Base-by-base conservation (phyloP, 1,139 yeast genomes). In the Scheffersomyces parashehatae region DNA sequence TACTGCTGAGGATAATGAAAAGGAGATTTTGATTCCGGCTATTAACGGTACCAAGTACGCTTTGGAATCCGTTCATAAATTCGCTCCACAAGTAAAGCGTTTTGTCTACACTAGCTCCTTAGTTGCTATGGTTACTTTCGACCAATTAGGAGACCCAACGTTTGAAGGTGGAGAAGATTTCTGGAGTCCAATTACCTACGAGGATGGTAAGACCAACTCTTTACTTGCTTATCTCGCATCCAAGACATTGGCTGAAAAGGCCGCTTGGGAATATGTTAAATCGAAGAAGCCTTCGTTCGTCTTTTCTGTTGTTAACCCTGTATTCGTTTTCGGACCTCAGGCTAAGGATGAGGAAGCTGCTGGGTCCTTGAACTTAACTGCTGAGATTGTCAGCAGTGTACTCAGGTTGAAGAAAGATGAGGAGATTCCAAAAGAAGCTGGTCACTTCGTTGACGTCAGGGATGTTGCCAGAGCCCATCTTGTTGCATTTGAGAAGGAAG, bases 81-180 rank as follows among this genome's bases (percentile, higher is more conserved):
- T 61, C 49, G 83, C 77, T 4, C 75, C 78, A 12, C 72, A 73
- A 37, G 77, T 81, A 37, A 72, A 67, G 41, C 67, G 70, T 15
- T 75, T 81, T 32, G 82, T 81, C 28, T 61, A 79, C 28, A 82
- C 86, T 1, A 79, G 85, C 0, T 77, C 85, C 0, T 73, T 65
- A 54, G 83, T 82, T 9, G 73, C 85, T 1, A 68, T 71, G 45
- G 16, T 14, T 37, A 39, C 37, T 24, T 34, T 37, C 7, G 35
- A n/a, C 10, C 40, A 38, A 11, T 50, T 48, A 29, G 28, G 28
- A 3, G 51, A 44, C 29, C 48, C 54, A 4, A 46, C 41, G 13
- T 41, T 41, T 13, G 45, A 40, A 7, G 43, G 54, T 16, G 55
- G 51, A 38, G 80, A 74, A 50, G 51, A 59, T 5, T 47, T 60